phyloP scores from a whole-genome alignment of 2,329 filamentous ascomycete species.

The Xylariaceae sp. region DNA sequence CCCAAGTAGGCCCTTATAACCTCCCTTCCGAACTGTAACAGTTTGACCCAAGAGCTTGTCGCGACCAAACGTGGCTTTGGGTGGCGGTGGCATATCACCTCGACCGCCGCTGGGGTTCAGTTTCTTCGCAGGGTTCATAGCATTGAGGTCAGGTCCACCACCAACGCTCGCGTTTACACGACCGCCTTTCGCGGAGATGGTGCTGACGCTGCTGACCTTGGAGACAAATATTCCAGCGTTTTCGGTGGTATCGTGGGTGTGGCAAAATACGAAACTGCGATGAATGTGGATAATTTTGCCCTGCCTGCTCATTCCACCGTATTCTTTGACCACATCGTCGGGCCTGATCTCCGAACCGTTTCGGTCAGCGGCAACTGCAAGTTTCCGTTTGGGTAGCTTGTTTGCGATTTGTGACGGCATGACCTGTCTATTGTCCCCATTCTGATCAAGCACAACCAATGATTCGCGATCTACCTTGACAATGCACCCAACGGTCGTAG shows the following conservation, averaged over 20 bases:
- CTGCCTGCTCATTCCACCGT: slow-evolving; percentile 76
- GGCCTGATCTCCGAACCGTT: slow-evolving; percentile 89
- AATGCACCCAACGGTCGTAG: slow-evolving; percentile 86
- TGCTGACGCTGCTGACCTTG: slow-evolving; percentile 78
- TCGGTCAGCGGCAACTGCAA: slow-evolving; percentile 86
- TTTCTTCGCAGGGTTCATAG: slow-evolving; percentile 90
- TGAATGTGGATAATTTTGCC: slow-evolving; percentile 93
- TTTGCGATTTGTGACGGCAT: slow-evolving; percentile 91
- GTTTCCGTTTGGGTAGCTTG: slow-evolving; percentile 75
- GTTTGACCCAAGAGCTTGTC: slow-evolving; percentile 88
- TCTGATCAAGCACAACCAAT: slow-evolving; percentile 84
- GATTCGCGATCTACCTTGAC: slow-evolving; percentile 95
- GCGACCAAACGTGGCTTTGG: slow-evolving; percentile 67
- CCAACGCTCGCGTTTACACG: slow-evolving; percentile 56
- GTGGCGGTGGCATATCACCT: slow-evolving; percentile 56
- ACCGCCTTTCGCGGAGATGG: slow-evolving; percentile 90
- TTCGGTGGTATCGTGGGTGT: slow-evolving; percentile 78
- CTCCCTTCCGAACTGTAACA: slow-evolving; percentile 80
- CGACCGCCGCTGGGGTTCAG: slow-evolving; percentile 57
- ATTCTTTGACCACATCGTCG: slow-evolving; percentile 90
- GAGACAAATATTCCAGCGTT: slow-evolving; percentile 89
- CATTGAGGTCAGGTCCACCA: slow-evolving; percentile 73
- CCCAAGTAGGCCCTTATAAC: slow-evolving; percentile 87
- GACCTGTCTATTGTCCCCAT: slow-evolving; percentile 74
- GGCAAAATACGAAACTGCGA: slow-evolving; percentile 85